These are phyloP conservation scores for Oryza australiensis DNA, from an alignment of 176 grass and related monocot genomes.

Conservation along the genomic window DNA sequence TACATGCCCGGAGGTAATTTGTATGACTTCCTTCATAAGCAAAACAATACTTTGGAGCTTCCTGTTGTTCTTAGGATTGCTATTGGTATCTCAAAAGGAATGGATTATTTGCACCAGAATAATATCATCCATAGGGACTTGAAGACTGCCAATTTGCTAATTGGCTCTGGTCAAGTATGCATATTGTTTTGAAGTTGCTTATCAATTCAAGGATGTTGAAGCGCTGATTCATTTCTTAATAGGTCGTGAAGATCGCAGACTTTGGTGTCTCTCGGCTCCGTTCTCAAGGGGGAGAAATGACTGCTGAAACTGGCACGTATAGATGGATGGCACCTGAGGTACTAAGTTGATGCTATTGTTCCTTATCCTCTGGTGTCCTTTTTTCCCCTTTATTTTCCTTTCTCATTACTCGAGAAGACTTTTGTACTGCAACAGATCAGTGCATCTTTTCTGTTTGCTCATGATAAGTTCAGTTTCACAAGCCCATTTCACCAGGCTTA, in stretches of 20 bases:
- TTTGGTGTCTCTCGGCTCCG: constrained; percentile 84
- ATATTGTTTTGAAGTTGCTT: background rate
- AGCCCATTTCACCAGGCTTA: background rate
- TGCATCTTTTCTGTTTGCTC: background rate
- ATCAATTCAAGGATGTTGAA: constrained; percentile 34
- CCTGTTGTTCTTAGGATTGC: constrained; percentile 67
- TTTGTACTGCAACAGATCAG: background rate
- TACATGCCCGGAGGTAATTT: constrained; percentile 88
- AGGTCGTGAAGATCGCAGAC: constrained; percentile 94
- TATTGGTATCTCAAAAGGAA: constrained; percentile 83
- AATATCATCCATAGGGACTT: constrained; percentile 95
- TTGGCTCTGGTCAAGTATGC: constrained; percentile 65
- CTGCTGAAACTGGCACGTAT: constrained; percentile 97
- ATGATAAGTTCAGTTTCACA: background rate
- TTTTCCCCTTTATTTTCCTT: constrained; percentile 5
- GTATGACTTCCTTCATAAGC: constrained; percentile 87
- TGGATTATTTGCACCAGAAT: constrained; percentile 92
- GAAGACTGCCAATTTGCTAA: constrained; percentile 89
- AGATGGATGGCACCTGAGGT: constrained; percentile 99
- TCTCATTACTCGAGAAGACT: background rate
- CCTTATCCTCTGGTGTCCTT: background rate
- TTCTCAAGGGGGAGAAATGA: constrained; percentile 80
- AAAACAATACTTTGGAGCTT: constrained; percentile 67
- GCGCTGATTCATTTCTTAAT: constrained; percentile 32
- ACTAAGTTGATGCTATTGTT: constrained; percentile 8